phyloP scores from a whole-genome alignment of 179 eudicot genomes.

The Silene coronaria region DNA sequence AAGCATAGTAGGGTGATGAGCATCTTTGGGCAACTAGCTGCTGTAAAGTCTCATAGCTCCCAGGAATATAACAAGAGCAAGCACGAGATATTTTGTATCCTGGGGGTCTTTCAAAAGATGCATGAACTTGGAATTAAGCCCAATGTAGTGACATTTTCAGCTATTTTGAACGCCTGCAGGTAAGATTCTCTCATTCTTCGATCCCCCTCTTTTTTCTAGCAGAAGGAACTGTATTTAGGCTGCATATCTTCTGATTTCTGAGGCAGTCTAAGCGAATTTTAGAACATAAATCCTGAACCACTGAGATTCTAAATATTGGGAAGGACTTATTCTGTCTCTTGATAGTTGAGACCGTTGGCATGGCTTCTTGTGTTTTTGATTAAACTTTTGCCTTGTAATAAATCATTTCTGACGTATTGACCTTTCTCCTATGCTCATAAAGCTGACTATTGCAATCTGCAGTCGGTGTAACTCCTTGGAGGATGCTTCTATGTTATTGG shows the following conservation, averaged over 20 bases:
- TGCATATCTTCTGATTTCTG: neutral
- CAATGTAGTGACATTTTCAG: slow-evolving; percentile 97
- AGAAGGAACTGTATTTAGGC: slow-evolving; percentile 1
- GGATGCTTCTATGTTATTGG: slow-evolving; percentile 82
- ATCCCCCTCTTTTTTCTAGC: neutral
- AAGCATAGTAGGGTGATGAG: slow-evolving; percentile 49
- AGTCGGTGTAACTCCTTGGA: slow-evolving; percentile 89
- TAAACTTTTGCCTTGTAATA: slow-evolving; percentile 1
- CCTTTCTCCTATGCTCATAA: slow-evolving; percentile 9
- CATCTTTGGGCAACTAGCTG: slow-evolving; percentile 69
- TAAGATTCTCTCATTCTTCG: slow-evolving; percentile 24
- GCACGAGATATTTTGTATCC: slow-evolving; percentile 58
- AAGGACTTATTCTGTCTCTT: neutral
- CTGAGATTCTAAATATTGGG: no score
- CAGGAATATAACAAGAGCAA: slow-evolving; percentile 36
- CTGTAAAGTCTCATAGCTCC: slow-evolving; percentile 35
- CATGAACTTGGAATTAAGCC: slow-evolving; percentile 82
- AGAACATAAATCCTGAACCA: neutral
- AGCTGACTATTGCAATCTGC: slow-evolving; percentile 29
- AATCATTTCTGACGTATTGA: neutral
- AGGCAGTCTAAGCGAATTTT: neutral
- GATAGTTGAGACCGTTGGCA: neutral
- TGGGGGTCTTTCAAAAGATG: slow-evolving; percentile 87
- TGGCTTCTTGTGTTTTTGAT: neutral
- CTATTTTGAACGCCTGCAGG: slow-evolving; percentile 98